phyloP scores from a whole-genome alignment of 2,329 filamentous ascomycete genomes.

The Colletotrichum sublineola region DNA sequence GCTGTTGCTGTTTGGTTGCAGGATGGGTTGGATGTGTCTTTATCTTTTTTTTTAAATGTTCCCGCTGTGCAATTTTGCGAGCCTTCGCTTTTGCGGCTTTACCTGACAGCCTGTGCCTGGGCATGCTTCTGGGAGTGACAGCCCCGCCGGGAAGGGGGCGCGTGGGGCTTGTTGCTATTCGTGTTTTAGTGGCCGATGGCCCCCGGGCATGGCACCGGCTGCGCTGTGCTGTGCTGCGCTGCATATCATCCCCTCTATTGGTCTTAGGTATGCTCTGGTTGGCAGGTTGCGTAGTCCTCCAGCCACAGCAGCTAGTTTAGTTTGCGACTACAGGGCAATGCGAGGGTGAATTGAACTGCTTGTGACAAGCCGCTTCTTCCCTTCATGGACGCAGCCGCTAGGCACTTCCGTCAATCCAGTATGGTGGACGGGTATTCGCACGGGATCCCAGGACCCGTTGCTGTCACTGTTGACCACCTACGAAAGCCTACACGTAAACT shows the following conservation, averaged over 20 bases:
- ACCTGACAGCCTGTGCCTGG: constrained; percentile 9
- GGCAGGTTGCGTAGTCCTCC: constrained; percentile 11
- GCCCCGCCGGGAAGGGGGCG: constrained; percentile 30
- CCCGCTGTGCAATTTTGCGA: constrained; percentile 2
- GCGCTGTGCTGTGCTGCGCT: constrained; percentile 16
- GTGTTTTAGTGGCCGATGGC: constrained; percentile 27
- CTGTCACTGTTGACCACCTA: constrained; percentile 25
- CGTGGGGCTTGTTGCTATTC: constrained; percentile 42
- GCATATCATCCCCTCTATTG: constrained; percentile 4
- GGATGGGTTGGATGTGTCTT: constrained; percentile 24
- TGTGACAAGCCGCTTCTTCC: background rate
- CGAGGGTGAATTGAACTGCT: background rate
- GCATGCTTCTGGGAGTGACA: constrained; percentile 18
- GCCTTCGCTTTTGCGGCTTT: background rate
- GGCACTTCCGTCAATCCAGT: background rate
- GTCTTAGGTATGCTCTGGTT: background rate
- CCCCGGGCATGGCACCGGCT: constrained; percentile 4
- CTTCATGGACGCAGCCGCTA: background rate
- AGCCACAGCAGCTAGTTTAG: constrained; percentile 28
- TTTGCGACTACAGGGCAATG: constrained; percentile 24
- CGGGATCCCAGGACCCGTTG: constrained; percentile 30
- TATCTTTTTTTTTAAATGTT: background rate
- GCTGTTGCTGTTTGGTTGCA: constrained; percentile 6
- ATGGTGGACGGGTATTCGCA: constrained; percentile 11
- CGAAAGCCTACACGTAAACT: background rate